These are phyloP conservation scores for Wickerhamomyces chaumierensis DNA, from an alignment of 805 yeast species.

Conservation along the genomic window DNA sequence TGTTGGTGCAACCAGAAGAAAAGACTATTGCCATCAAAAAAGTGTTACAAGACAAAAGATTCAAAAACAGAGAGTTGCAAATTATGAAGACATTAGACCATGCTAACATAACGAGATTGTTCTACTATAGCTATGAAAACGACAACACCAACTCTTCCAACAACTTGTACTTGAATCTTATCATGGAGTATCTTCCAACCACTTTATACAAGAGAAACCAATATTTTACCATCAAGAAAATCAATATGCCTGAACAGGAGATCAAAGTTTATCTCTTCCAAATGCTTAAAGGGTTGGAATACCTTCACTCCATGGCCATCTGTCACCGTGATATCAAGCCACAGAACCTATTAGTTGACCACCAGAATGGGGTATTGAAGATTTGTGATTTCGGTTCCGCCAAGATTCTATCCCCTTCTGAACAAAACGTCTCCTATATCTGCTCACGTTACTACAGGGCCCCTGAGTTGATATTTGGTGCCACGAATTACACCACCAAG, in stretches of 20 bases:
- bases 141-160: constrained; percentile 27
- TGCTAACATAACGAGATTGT: constrained; percentile 76
- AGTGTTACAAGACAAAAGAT: constrained; percentile 91
- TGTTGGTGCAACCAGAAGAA: constrained; percentile 59
- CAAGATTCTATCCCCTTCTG: constrained; percentile 76
- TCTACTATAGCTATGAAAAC: constrained; percentile 80
- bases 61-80: constrained; percentile 89
- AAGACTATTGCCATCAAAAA: constrained; percentile 80
- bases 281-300: constrained; percentile 65
- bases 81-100: constrained; percentile 88
- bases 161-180: constrained; percentile 79
- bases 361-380: constrained; percentile 73
- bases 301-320: constrained; percentile 65
- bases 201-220: constrained; percentile 86
- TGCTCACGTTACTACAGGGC: constrained; percentile 96
- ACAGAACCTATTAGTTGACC: constrained; percentile 80
- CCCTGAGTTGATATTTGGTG: constrained; percentile 95
- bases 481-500: constrained; percentile 91
- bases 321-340: constrained; percentile 95
- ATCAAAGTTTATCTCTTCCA: constrained; percentile 78
- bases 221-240: constrained; percentile 64
- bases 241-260: constrained; percentile 81
- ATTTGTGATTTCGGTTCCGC: constrained; percentile 97
- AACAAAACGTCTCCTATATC: constrained; percentile 92
- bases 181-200: constrained; percentile 91